A percentile compares a stretch with the other conserved stretches of the same genome.
phyloP scores from a whole-genome alignment of 192 early-diverging fungal genomes.

The Linnemannia exigua region DNA sequence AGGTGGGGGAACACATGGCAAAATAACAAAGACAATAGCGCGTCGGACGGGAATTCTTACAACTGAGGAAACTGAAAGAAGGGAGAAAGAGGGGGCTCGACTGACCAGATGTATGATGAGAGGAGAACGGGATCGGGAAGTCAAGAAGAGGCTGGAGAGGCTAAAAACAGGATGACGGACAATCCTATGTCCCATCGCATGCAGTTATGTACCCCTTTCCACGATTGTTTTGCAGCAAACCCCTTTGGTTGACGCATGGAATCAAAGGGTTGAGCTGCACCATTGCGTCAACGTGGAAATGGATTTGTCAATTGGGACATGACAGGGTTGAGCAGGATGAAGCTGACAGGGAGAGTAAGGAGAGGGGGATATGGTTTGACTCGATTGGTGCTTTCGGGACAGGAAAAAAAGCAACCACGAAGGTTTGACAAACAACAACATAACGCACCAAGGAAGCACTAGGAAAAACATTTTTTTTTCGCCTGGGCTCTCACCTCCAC shows the following conservation, averaged over 20 bases:
- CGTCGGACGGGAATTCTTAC: neutral
- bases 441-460: neutral
- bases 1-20: conserved; percentile 3
- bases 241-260: neutral
- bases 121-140: neutral
- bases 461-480: neutral
- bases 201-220: neutral
- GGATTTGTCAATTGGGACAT: neutral
- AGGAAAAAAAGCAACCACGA: neutral
- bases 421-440: neutral
- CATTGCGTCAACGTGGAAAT: conserved; percentile 2
- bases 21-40: neutral
- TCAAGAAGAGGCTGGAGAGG: neutral
- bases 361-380: neutral
- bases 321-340: neutral
- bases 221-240: no score
- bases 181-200: neutral
- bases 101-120: neutral
- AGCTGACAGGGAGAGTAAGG: neutral
- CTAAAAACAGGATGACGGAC: neutral
- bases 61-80: neutral
- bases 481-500: neutral
- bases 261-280: neutral
- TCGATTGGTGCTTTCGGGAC: conserved; percentile 2
- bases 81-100: conserved; percentile 1